phyloP scores from a whole-genome alignment of 176 grass and related monocot species.

The Oryza meridionalis region DNA sequence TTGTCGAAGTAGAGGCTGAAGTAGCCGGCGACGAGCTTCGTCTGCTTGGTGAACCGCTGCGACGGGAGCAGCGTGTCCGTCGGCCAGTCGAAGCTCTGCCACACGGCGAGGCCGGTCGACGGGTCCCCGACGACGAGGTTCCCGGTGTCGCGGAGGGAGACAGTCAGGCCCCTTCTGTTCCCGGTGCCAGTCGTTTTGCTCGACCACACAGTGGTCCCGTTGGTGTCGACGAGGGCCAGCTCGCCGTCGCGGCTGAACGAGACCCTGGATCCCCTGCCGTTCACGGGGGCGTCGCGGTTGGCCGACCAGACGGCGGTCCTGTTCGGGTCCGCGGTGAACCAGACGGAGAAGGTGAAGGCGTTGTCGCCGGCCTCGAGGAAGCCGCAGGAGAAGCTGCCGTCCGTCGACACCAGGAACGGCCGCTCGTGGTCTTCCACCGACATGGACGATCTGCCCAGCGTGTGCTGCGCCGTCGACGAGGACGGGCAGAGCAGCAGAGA shows the following conservation, averaged over 20 bases:
- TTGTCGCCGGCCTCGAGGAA: slow-evolving; percentile 10
- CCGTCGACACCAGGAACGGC: slow-evolving; percentile 20
- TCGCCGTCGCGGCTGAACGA: slow-evolving; percentile 35
- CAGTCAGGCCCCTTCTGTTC: neutral
- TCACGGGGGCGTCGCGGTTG: slow-evolving; percentile 32
- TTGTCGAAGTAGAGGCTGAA: slow-evolving; percentile 46
- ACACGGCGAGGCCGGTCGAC: too few species aligned
- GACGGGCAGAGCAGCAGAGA: neutral
- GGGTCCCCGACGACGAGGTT: slow-evolving; percentile 43
- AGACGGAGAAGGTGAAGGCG: slow-evolving; percentile 49
- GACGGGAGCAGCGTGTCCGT: slow-evolving; percentile 49
- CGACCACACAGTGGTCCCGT: slow-evolving; percentile 42
- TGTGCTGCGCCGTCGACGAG: slow-evolving; percentile 3
- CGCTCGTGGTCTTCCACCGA: slow-evolving; percentile 25
- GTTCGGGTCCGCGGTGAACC: slow-evolving; percentile 24
- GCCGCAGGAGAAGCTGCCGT: slow-evolving; percentile 28
- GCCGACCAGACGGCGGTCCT: slow-evolving; percentile 40
- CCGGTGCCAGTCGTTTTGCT: slow-evolving; percentile 2
- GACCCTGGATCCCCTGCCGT: slow-evolving; percentile 35
- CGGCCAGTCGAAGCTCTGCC: slow-evolving; percentile 39
- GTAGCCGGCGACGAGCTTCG: slow-evolving; percentile 28
- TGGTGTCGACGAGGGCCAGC: slow-evolving; percentile 37
- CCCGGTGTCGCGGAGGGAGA: slow-evolving; percentile 30
- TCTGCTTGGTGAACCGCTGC: slow-evolving; percentile 38
- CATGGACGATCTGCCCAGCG: slow-evolving; percentile 10